Conservation (phyloP, 768 basidiomycete genomes). For the Lyophyllum atratum region DNA sequence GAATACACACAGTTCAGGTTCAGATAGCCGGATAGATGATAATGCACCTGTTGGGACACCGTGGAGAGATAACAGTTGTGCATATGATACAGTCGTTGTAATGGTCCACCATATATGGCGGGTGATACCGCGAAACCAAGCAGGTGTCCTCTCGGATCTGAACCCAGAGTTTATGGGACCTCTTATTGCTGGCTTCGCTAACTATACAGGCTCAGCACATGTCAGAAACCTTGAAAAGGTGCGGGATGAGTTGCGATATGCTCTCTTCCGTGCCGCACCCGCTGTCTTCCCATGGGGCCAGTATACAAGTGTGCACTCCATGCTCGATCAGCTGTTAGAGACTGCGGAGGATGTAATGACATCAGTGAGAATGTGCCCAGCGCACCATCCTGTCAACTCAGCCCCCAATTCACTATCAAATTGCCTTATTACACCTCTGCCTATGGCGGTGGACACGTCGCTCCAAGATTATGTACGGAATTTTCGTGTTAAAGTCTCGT, state of each 20-base stretch:
- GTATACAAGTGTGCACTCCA: conserved; percentile 3
- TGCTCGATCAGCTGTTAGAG: background rate
- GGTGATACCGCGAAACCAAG: background rate
- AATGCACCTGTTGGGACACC: conserved; percentile 9
- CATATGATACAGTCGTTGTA: conserved; percentile 29
- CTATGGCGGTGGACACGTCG: background rate
- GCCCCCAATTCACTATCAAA: background rate
- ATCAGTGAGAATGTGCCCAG: background rate
- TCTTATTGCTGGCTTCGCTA: background rate
- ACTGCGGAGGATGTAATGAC: background rate
- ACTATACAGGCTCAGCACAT: background rate
- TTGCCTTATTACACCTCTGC: background rate
- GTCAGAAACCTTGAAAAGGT: background rate
- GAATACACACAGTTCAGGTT: background rate
- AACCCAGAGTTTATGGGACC: background rate
- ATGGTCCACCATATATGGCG: conserved; percentile 23
- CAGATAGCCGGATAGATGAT: background rate
- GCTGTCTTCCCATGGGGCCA: background rate
- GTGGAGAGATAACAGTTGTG: conserved; percentile 31
- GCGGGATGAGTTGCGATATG: background rate
- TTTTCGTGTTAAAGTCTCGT: background rate
- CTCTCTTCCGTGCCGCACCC: background rate
- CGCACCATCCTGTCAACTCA: background rate
- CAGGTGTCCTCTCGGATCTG: background rate
- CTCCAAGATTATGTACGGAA: background rate